Base-by-base conservation (phyloP, 441 rosid genomes). In the Arabidopsis hybrid region DNA sequence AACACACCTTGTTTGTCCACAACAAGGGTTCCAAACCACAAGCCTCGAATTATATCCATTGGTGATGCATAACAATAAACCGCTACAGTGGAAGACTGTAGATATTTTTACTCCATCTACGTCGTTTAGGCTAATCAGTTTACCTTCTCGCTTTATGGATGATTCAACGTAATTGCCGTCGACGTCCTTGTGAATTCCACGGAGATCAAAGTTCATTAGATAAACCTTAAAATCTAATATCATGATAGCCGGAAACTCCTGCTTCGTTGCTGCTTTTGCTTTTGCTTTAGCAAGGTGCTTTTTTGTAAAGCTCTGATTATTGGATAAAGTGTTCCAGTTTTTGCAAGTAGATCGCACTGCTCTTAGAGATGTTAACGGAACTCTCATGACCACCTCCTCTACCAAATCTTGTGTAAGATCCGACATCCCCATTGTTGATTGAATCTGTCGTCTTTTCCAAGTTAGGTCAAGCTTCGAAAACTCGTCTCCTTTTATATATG, bases 21-120 rank as follows among this genome's bases (percentile, higher is more conserved):
- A 2, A 61, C 8, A 13, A 43, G 52, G 66, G 36, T 61, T 61
- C 66, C 35, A 61, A 61, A 61, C 38, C 66, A 43, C 51, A 43
- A 61, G 52, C 38, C 52, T 61, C 45, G 2, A 12, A 59, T 0
- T 7, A 13, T 2, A 40, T 14, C n/a, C 36, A 4, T 21, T 4
- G 52, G 17, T 62, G 52, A 14, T 62, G 67, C 67, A 62, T 45
- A 62, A n/a, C 39, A 62, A 45, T 3, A 62, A 45, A 43, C 53
- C 67, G 2, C 17, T 10, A 6, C 53, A 62, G 9, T 62, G 67
- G 35, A 62, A 43, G 39, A 62, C 53, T 14, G 12, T 10, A 7
- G 53, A 62, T 29, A 62, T 43, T 8, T 8, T 7, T 0, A 45
- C 21, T 62, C 13, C 40, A 62, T 62, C 39, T 14, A 5, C 8